Percentiles rank a stretch among this genome's conserved stretches.
phyloP scores from a whole-genome alignment of 768 basidiomycete species.

The Cyathus striatus region DNA sequence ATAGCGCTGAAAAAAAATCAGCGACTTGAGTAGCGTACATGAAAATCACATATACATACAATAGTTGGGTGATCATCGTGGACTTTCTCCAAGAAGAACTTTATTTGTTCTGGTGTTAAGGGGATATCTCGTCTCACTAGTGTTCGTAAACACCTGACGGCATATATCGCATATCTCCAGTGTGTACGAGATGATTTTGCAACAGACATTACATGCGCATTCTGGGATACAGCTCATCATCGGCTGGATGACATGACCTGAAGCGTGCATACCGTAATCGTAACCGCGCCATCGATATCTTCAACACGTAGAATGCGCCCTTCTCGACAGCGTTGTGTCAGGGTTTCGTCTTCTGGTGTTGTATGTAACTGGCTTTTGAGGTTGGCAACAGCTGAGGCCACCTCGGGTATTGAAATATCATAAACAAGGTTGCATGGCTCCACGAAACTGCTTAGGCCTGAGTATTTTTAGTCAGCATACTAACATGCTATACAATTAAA shows the following conservation, averaged over 20 bases:
- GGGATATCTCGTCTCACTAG: constrained; percentile 63
- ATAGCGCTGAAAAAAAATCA: constrained; percentile 42
- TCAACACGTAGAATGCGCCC: constrained; percentile 40
- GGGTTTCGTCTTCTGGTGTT: constrained; percentile 24
- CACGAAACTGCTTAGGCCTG: constrained; percentile 55
- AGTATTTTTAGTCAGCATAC: background rate
- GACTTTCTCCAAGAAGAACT: constrained; percentile 55
- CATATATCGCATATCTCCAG: constrained; percentile 76
- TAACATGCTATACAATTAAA: background rate
- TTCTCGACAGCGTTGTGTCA: constrained; percentile 36
- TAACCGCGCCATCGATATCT: constrained; percentile 33
- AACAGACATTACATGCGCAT: constrained; percentile 43
- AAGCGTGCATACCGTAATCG: constrained; percentile 40
- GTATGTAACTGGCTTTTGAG: constrained; percentile 32
- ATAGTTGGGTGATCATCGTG: constrained; percentile 63
- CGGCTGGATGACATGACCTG: background rate
- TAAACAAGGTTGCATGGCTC: constrained; percentile 60
- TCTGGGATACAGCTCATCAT: constrained; percentile 19
- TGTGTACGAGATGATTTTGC: constrained; percentile 62
- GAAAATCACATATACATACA: constrained; percentile 31
- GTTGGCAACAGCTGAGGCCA: constrained; percentile 29
- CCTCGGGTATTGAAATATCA: constrained; percentile 36
- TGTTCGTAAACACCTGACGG: constrained; percentile 61
- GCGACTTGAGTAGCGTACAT: too few species aligned
- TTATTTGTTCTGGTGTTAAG: constrained; percentile 39